Evolutionary conservation across 495 filamentous ascomycete species (phyloP).

Genomic region (Lindgomyces ingoldianus): DNA sequence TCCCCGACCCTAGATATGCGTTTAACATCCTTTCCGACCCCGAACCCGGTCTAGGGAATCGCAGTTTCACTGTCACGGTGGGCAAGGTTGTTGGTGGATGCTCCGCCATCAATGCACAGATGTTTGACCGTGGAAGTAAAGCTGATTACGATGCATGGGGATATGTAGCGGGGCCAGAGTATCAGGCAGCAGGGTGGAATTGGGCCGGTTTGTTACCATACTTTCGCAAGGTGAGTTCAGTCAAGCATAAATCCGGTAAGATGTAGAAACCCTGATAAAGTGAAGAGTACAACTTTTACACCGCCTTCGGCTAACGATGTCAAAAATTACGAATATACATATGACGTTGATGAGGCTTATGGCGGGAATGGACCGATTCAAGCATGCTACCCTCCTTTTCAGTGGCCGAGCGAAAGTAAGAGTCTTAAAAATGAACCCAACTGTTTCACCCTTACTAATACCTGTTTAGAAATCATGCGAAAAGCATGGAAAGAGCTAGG

Average conservation of each 20-base stretch:
- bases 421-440: background rate
- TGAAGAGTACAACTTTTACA: conserved; percentile 12
- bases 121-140: conserved; percentile 19
- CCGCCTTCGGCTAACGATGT: background rate
- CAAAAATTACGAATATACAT: conserved; percentile 14
- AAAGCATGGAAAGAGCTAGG: conserved; percentile 17
- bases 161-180: conserved; percentile 10
- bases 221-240: conserved; percentile 16
- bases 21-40: conserved; percentile 4
- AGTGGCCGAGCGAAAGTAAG: conserved; percentile 20
- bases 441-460: background rate
- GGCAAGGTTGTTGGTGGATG: conserved; percentile 26
- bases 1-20: conserved; percentile 7
- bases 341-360: conserved; percentile 14
- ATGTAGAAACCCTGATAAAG: background rate
- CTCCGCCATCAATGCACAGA: conserved; percentile 27
- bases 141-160: conserved; percentile 30
- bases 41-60: conserved; percentile 1
- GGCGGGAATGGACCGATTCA: conserved; percentile 17
- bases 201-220: conserved; percentile 27
- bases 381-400: conserved; percentile 20
- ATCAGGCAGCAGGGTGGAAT: conserved; percentile 15
- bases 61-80: conserved; percentile 20
- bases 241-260: background rate
- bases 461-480: background rate